A percentile compares a stretch with the other conserved stretches of the same genome.
phyloP scores from a whole-genome alignment of 2,329 filamentous ascomycete genomes.

The Leptoxyphium fumago region DNA sequence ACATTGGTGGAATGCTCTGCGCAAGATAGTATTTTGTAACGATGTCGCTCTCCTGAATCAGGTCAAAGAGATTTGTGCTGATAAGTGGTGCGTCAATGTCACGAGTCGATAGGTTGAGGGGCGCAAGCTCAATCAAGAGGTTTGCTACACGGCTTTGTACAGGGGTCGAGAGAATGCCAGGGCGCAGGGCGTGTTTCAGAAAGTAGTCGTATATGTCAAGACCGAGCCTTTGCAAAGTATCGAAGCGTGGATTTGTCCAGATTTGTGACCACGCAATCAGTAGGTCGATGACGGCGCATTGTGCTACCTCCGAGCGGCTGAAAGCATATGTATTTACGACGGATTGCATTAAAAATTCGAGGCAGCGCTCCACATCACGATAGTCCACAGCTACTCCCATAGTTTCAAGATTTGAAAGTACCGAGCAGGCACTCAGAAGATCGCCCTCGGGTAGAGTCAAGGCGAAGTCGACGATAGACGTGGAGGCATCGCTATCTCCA shows the following conservation, averaged over 20 bases:
- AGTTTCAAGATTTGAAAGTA: conserved; percentile 10
- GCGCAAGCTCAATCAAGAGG: conserved; percentile 57
- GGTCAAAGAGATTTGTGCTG: conserved; percentile 57
- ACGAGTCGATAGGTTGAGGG: conserved; percentile 51
- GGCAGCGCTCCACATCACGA: conserved; percentile 27
- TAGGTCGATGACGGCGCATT: conserved; percentile 52
- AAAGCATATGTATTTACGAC: conserved; percentile 43
- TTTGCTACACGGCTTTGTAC: conserved; percentile 52
- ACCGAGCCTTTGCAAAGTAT: conserved; percentile 49
- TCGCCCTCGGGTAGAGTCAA: conserved; percentile 8
- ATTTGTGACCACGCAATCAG: conserved; percentile 47
- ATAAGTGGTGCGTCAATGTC: conserved; percentile 39
- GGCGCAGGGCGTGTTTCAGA: conserved; percentile 50
- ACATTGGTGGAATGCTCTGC: conserved; percentile 54
- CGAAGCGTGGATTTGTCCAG: conserved; percentile 45
- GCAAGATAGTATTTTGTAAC: conserved; percentile 64
- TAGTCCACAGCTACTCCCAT: conserved; percentile 12
- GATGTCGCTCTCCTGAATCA: conserved; percentile 53
- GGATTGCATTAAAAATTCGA: conserved; percentile 33
- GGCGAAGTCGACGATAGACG: conserved; percentile 10
- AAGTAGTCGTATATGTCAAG: conserved; percentile 70
- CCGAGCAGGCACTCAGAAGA: conserved; percentile 12
- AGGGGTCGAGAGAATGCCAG: conserved; percentile 52
- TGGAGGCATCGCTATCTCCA: neutral
- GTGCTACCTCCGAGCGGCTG: conserved; percentile 58